Conservation (phyloP, 2,329 filamentous ascomycete genomes). For the Hypoxylon sp. region DNA sequence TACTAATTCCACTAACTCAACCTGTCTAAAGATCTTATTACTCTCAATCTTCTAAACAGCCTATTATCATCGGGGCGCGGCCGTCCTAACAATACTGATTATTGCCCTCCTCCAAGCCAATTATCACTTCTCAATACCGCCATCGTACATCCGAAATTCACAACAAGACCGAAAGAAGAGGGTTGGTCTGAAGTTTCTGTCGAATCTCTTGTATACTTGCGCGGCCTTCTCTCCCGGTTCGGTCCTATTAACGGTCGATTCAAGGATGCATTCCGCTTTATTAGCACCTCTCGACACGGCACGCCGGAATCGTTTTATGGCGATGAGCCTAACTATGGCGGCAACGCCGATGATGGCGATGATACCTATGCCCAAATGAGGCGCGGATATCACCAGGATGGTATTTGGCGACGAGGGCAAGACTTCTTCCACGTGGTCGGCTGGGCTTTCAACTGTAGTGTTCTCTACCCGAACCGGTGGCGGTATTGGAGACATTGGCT, state of each 20-base stretch:
- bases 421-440: slow-evolving; percentile 92
- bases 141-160: slow-evolving; percentile 83
- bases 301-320: slow-evolving; percentile 60
- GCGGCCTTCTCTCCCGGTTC: slow-evolving; percentile 72
- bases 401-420: slow-evolving; percentile 80
- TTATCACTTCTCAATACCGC: slow-evolving; percentile 84
- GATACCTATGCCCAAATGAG: slow-evolving; percentile 67
- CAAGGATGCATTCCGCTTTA: slow-evolving; percentile 79
- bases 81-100: slow-evolving; percentile 58
- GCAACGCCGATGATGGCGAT: slow-evolving; percentile 63
- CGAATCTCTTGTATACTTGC: slow-evolving; percentile 77
- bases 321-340: slow-evolving; percentile 61
- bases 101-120: slow-evolving; percentile 77
- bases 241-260: slow-evolving; percentile 80
- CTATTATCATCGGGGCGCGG: slow-evolving; percentile 67
- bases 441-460: slow-evolving; percentile 94
- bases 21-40: slow-evolving; percentile 32
- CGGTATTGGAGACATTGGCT: slow-evolving; percentile 85
- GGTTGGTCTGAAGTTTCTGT: slow-evolving; percentile 74
- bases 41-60: slow-evolving; percentile 74
- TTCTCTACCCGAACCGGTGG: slow-evolving; percentile 80
- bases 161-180: slow-evolving; percentile 74
- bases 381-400: slow-evolving; percentile 72
- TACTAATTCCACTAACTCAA: slow-evolving; percentile 21
- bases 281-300: slow-evolving; percentile 51